Conservation (phyloP, 371 early-diverging fungal genomes). For the Mucor lusitanicus region DNA sequence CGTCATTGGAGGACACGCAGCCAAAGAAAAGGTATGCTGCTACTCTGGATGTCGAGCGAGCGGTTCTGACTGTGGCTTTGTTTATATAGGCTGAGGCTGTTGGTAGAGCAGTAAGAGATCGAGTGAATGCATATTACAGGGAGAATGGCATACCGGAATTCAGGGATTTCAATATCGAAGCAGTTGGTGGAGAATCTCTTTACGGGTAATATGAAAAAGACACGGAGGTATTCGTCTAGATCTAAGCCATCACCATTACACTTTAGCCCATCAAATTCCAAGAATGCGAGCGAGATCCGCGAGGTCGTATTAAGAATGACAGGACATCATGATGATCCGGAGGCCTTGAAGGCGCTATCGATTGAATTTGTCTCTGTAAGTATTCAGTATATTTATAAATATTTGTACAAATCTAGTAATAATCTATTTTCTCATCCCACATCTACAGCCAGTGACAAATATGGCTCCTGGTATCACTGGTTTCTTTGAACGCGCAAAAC, state of each 20-base stretch:
- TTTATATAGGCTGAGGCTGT: constrained; percentile 44
- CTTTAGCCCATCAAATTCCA: constrained; percentile 36
- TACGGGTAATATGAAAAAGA: constrained; percentile 52
- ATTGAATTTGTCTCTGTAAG: constrained; percentile 64
- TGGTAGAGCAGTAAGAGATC: constrained; percentile 60
- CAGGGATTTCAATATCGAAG: constrained; percentile 58
- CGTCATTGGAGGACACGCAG: constrained; percentile 66
- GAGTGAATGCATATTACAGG: constrained; percentile 47
- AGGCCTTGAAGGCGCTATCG: constrained; percentile 59
- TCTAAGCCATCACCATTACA: not conserved
- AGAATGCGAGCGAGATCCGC: constrained; percentile 45
- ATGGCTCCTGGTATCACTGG: constrained; percentile 45
- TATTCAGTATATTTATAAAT: not conserved
- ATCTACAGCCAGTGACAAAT: constrained; percentile 55
- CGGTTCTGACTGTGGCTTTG: not conserved
- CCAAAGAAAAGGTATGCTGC: constrained; percentile 52
- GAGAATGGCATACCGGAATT: constrained; percentile 55
- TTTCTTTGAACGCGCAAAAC: constrained; percentile 38
- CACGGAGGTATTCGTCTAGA: not conserved
- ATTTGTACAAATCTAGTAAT: not conserved
- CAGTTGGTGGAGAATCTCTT: constrained; percentile 63
- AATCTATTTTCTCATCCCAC: not conserved
- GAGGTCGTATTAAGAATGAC: constrained; percentile 69
- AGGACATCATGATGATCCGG: constrained; percentile 57
- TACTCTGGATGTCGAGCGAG: not conserved